A percentile compares a stretch with the other conserved stretches of the same genome.
phyloP scores from a whole-genome alignment of 169 alveolate species.

The Eimeria sp. region DNA sequence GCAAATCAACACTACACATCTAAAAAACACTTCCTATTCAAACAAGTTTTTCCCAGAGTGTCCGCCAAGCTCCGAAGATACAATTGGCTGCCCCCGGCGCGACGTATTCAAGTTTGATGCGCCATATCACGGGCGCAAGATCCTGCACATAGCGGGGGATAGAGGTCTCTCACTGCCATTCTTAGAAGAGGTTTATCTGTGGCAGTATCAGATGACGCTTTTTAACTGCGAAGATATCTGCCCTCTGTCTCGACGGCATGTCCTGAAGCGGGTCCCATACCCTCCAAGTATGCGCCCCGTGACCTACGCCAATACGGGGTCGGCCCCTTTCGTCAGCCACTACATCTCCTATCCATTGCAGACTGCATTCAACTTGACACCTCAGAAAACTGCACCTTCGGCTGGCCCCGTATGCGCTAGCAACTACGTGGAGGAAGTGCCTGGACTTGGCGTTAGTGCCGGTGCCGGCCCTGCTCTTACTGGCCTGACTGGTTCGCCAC shows the following conservation, averaged over 20 bases:
- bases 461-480: neutral
- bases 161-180: neutral
- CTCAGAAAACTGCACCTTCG: neutral
- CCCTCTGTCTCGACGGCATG: constrained; percentile 13
- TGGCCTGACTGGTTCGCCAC: neutral
- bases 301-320: constrained; percentile 39
- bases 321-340: constrained; percentile 17
- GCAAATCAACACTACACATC: neutral
- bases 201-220: constrained; percentile 39
- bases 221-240: constrained; percentile 47
- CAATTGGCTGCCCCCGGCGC: neutral
- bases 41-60: neutral
- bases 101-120: neutral
- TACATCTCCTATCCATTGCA: constrained; percentile 27
- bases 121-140: neutral
- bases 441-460: neutral
- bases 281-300: constrained; percentile 37
- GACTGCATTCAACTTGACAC: neutral
- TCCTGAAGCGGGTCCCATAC: constrained; percentile 29
- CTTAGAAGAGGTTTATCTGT: neutral
- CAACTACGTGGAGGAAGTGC: constrained; percentile 7
- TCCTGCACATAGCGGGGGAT: neutral
- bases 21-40: neutral
- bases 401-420: constrained; percentile 7
- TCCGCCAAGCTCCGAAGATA: neutral